Evolutionary conservation across 331 rosid species (phyloP).

Genomic region (Stylosanthes scabra): DNA sequence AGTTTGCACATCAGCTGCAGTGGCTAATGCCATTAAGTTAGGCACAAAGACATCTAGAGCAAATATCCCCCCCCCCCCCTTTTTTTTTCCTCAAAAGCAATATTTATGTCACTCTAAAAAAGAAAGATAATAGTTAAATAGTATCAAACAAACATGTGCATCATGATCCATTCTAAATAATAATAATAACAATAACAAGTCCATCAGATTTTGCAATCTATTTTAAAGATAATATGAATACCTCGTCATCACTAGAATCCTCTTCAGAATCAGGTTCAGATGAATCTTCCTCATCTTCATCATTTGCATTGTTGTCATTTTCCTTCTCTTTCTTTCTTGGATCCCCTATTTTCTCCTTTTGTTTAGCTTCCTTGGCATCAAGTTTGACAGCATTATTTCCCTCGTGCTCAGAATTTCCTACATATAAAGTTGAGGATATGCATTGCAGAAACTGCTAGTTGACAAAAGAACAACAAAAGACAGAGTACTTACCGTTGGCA

Average conservation of each 20-base stretch:
- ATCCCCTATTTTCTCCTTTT: constrained; percentile 40
- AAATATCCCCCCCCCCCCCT: not conserved
- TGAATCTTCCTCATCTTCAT: constrained; percentile 45
- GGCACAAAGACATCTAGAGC: constrained; percentile 6
- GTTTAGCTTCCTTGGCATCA: constrained; percentile 29
- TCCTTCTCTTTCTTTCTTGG: constrained; percentile 39
- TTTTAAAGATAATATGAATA: constrained; percentile 28
- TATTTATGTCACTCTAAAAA: constrained; percentile 18
- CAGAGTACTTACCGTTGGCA: constrained; percentile 43
- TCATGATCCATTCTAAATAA: constrained; percentile 4
- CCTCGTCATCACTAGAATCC: constrained; percentile 52
- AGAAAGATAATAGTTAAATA: constrained; percentile 8
- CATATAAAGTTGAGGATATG: constrained; percentile 22
- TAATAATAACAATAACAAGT: not conserved
- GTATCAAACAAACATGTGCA: constrained; percentile 15
- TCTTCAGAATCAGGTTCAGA: constrained; percentile 46
- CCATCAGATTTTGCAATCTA: constrained; percentile 29
- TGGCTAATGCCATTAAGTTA: not conserved
- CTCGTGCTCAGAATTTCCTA: constrained; percentile 35
- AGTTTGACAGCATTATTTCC: constrained; percentile 31
- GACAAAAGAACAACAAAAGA: constrained; percentile 9
- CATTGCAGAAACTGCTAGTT: constrained; percentile 4
- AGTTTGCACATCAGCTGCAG: constrained; percentile 20
- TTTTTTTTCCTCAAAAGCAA: not conserved
- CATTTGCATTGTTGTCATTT: constrained; percentile 35